Conservation (phyloP, 495 filamentous ascomycete species). For the Cryomyces minteri region DNA sequence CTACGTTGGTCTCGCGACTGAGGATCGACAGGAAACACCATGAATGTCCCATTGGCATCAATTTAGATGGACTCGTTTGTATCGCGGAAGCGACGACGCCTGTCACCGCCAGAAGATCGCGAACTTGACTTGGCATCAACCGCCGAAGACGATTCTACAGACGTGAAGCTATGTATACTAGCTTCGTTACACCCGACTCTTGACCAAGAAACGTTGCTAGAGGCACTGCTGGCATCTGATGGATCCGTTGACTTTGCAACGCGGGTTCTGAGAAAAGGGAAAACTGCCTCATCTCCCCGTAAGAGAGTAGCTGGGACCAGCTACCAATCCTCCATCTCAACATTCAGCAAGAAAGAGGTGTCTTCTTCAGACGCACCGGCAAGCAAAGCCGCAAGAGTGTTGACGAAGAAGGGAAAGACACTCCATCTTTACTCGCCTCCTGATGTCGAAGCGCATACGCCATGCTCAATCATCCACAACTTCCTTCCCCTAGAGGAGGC, state of each 20-base stretch:
- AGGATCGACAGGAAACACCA: too few species aligned
- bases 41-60: too few species aligned
- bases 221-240: constrained; percentile 56
- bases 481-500: constrained; percentile 60
- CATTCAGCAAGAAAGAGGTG: constrained; percentile 3
- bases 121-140: neutral
- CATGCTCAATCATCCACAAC: constrained; percentile 81
- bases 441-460: constrained; percentile 63
- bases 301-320: constrained; percentile 1
- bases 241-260: constrained; percentile 54
- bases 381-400: neutral
- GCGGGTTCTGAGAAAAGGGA: neutral
- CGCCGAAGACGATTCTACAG: constrained; percentile 41
- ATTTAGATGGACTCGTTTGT: constrained; percentile 37
- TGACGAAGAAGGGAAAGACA: constrained; percentile 62
- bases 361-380: neutral
- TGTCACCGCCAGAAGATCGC: constrained; percentile 9
- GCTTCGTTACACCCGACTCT: constrained; percentile 51
- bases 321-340: constrained; percentile 17
- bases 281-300: neutral
- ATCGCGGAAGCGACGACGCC: constrained; percentile 30
- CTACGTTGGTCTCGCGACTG: too few species aligned
- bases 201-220: constrained; percentile 49
- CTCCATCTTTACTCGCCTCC: constrained; percentile 63
- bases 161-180: constrained; percentile 71